A percentile compares a stretch with the other conserved stretches of the same genome.
These are phyloP conservation scores for Phytopythium mirpurense DNA, from an alignment of 352 stramenopile species.

Conservation along the genomic window DNA sequence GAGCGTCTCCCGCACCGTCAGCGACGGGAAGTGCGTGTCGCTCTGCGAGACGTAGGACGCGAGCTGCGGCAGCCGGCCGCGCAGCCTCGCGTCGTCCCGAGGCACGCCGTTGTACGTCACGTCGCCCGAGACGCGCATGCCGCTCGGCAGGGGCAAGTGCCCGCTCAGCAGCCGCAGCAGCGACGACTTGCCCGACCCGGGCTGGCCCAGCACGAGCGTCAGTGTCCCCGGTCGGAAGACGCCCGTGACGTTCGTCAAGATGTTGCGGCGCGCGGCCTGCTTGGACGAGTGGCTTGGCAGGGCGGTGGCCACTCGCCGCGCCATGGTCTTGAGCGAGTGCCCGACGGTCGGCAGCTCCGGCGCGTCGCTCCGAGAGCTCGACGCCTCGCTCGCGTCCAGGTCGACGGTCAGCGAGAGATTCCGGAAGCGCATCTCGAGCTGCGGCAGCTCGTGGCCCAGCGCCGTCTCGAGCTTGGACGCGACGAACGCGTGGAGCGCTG, in stretches of 20 bases:
- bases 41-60: constrained; percentile 15
- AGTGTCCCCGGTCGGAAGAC: constrained; percentile 17
- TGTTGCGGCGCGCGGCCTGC: constrained; percentile 4
- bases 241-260: constrained; percentile 2
- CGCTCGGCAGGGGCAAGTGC: constrained; percentile 1
- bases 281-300: not conserved
- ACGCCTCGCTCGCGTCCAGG: constrained; percentile 3
- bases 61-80: constrained; percentile 10
- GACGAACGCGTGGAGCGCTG: constrained; percentile 18
- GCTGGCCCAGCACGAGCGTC: constrained; percentile 13
- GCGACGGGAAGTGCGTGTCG: constrained; percentile 14
- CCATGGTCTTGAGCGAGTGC: constrained; percentile 3
- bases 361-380: not conserved
- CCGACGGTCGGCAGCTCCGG: constrained; percentile 12
- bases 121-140: constrained; percentile 5
- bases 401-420: constrained; percentile 15
- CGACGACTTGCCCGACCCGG: constrained; percentile 17
- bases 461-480: constrained; percentile 14
- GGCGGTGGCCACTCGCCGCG: not conserved
- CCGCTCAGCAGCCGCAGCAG: constrained; percentile 17
- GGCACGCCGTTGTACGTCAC: constrained; percentile 15
- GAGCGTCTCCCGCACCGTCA: constrained; percentile 23
- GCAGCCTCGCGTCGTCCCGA: not conserved
- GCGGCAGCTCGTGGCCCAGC: constrained; percentile 4
- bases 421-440: constrained; percentile 22